Percentiles rank a stretch among this genome's conserved stretches.
These are phyloP conservation scores for Picochlorum sp. DNA, from an alignment of 139 green algal genomes.

Conservation along the genomic window DNA sequence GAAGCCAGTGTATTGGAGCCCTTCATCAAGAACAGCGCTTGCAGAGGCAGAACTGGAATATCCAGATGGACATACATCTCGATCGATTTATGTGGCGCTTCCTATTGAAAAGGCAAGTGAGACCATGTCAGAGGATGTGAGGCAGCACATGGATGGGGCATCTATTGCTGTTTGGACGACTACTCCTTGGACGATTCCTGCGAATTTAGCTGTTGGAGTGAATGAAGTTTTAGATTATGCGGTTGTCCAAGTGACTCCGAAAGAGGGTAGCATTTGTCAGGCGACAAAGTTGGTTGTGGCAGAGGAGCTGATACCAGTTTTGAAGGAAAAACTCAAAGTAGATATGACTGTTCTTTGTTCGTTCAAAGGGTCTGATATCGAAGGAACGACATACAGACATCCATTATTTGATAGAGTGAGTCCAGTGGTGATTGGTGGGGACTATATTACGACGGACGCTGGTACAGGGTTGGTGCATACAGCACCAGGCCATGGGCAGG, in stretches of 20 bases:
- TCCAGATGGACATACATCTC: constrained; percentile 87
- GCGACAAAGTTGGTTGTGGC: constrained; percentile 58
- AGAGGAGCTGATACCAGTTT: constrained; percentile 54
- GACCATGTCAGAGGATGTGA: not conserved
- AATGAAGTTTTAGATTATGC: constrained; percentile 87
- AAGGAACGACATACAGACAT: constrained; percentile 79
- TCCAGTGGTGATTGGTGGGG: constrained; percentile 87
- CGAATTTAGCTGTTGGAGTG: constrained; percentile 93
- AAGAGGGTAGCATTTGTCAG: not conserved
- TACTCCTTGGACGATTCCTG: constrained; percentile 97
- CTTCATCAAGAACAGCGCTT: constrained; percentile 85
- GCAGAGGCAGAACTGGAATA: constrained; percentile 99
- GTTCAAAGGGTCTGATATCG: constrained; percentile 59
- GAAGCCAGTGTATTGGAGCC: constrained; percentile 98
- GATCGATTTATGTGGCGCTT: constrained; percentile 86
- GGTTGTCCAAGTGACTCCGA: constrained; percentile 52
- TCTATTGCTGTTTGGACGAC: constrained; percentile 96
- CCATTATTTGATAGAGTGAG: constrained; percentile 71
- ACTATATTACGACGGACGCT: constrained; percentile 97
- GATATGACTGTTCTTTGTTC: constrained; percentile 40
- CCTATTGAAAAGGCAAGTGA: constrained; percentile 36
- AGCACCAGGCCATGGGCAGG: constrained; percentile 88
- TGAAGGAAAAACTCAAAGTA: constrained; percentile 61
- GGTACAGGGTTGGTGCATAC: constrained; percentile 98
- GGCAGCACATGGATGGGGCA: constrained; percentile 22